Base-by-base conservation (phyloP, 495 filamentous ascomycete species). In the Neurospora terricola region DNA sequence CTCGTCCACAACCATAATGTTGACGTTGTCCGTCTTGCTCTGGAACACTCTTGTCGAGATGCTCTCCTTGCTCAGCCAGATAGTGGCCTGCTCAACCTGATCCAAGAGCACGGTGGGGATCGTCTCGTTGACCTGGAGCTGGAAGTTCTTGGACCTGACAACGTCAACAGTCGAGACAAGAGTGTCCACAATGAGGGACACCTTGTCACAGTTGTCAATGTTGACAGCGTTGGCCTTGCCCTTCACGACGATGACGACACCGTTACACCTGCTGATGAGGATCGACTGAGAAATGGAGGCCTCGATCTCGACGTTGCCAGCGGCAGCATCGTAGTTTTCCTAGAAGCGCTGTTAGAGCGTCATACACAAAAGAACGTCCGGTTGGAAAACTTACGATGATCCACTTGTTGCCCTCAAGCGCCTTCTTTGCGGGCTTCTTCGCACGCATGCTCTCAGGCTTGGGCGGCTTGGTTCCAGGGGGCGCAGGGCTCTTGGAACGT, bases 391-490 rank as follows among this genome's bases (percentile, higher is more conserved):
- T 76, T 83, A 92, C 90, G 76, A 99, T 88, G 71, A 91, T 87
- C 96, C 96, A 99, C 82, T 98, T 98, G 81, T 92, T 97, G 73
- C 94, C 94, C 74, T 97, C 94, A 9, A 98, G 88, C 75, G 94
- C 93, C 86, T 94, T 97, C 82, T 91, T 93, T 10, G 93, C 88
- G 40, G 93, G 94, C 85, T 94, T 97, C 86, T 97, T 97, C 16
- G 90, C 87, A 30, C 94, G 93, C 92, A 99, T 93, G 81, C 87
- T 93, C 81, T 97, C 91, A 16, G 96, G 96, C 85, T 99, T 99
- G 36, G 94, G 94, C 6, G 54, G 54, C 84, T 96, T 97, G 84
- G 92, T 93, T 76, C 88, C 91, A 10, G 94, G 94, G 5, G 93
- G 93, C 5, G 91, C 92, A 1, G 93, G 94, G 38, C 91, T 94